Percentiles rank a stretch among this genome's conserved stretches.
phyloP scores from a whole-genome alignment of 1,139 yeast genomes.

The Pichia sp. region DNA sequence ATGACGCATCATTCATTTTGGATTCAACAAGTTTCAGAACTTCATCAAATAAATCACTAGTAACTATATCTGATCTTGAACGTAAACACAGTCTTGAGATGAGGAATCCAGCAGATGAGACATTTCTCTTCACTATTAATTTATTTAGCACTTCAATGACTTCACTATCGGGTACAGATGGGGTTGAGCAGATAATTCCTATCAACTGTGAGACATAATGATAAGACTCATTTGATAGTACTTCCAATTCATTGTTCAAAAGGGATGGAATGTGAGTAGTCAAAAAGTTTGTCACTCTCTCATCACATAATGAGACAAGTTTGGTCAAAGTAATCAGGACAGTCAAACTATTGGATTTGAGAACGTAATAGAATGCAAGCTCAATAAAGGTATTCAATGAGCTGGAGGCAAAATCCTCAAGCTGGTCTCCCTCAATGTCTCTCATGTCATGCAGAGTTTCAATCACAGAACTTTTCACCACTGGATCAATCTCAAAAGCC shows the following conservation, averaged over 20 bases:
- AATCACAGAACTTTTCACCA: slow-evolving; percentile 37
- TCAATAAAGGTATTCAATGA: slow-evolving; percentile 16
- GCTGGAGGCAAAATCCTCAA: slow-evolving; percentile 11
- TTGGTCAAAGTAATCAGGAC: slow-evolving; percentile 19
- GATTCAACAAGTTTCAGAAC: slow-evolving; percentile 20
- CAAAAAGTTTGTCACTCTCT: slow-evolving; percentile 27
- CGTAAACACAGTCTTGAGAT: slow-evolving; percentile 45
- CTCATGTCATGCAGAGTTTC: slow-evolving; percentile 24
- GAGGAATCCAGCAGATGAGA: slow-evolving; percentile 34
- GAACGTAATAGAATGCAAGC: slow-evolving; percentile 13
- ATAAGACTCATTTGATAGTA: slow-evolving; percentile 33
- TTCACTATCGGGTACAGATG: slow-evolving; percentile 20
- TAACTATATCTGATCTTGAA: slow-evolving; percentile 22
- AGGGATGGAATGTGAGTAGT: slow-evolving; percentile 10
- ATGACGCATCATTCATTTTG: slow-evolving; percentile 15
- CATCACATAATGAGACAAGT: slow-evolving; percentile 28
- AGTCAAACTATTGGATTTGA: slow-evolving; percentile 8
- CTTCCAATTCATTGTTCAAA: slow-evolving; percentile 19
- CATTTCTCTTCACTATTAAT: slow-evolving; percentile 11
- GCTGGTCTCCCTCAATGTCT: slow-evolving; percentile 9
- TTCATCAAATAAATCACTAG: slow-evolving; percentile 17
- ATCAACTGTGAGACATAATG: slow-evolving; percentile 36
- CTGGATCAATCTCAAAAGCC: slow-evolving; percentile 56
- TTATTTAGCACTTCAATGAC: slow-evolving; percentile 14
- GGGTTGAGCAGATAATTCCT: slow-evolving; percentile 53